Base-by-base conservation (phyloP, 495 filamentous ascomycete species). In the Cladorrhinum samala region DNA sequence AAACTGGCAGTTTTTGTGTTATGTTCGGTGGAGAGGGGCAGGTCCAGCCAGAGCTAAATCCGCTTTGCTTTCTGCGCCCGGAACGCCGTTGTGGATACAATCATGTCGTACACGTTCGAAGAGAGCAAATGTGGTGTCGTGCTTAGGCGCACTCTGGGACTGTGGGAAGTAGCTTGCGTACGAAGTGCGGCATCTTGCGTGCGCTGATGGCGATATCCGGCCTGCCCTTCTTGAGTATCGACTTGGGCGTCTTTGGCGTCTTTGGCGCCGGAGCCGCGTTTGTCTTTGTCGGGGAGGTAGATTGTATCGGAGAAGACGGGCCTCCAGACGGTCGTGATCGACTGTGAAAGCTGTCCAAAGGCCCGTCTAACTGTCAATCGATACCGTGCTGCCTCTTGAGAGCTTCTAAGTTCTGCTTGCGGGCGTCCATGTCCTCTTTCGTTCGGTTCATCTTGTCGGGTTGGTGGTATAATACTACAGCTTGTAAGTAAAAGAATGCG, bases 381-480 rank as follows among this genome's bases (percentile, higher is more conserved):
- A 98, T 98, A 65, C 91, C 91, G 73, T 98, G 89, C 69, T 97
- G 88, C 68, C 85, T 84, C 78, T 98, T 98, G 75, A 96, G 81
- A 76, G 88, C 88, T 83, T 96, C 93, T 85, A 98, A 80, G 76
- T 92, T 94, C 67, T 95, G 87, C 74, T 95, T 88, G 72, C 93
- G 87, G 68, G 90, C 86, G 55, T 90, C 88, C 53, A 98, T 79
- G 72, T 97, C 91, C 68, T 93, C 88, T 83, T 92, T 91, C 72
- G 91, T 86, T 68, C 83, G 85, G 58, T 79, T 76, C 84, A 95
- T 96, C 81, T 97, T 96, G 68, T 97, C 94, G 62, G 92, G 92
- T 76, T 98, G 93, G 70, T 98, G 93, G 68, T 96, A 97, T 69
- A 98, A 78, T 51, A 97, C 93, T 96, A 64, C 27, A 46, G 55